Evolutionary conservation across 78 protist genomes (phyloP).

Genomic region (Dictyostelium intermedium): DNA sequence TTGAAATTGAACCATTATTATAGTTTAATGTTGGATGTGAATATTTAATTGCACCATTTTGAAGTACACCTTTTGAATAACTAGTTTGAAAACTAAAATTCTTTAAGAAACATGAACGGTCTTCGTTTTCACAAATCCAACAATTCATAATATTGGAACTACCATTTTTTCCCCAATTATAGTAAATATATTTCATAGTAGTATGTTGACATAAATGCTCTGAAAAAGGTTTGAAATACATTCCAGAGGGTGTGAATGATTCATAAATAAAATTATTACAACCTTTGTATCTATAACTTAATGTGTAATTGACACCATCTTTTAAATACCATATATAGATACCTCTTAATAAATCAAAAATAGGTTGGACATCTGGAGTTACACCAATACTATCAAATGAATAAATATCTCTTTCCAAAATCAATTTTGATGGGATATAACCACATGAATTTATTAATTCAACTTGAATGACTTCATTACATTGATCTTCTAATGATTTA

Average conservation of each 20-base stretch:
- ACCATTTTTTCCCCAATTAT: not conserved
- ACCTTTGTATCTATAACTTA: not conserved
- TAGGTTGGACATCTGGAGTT: not conserved
- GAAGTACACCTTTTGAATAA: too few relatives aligned
- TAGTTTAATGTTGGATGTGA: not conserved
- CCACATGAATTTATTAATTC: not conserved
- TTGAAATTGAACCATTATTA: not conserved
- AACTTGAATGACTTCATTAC: not conserved
- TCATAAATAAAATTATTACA: not conserved
- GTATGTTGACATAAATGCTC: not conserved
- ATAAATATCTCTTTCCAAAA: not conserved
- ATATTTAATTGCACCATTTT: not conserved
- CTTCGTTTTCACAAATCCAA: too few relatives aligned
- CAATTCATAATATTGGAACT: fast-evolving
- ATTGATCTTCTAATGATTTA: not conserved
- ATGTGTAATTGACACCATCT: not conserved
- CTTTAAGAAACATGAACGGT: too few relatives aligned
- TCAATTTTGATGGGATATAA: not conserved
- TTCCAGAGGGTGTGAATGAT: not conserved
- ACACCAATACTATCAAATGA: not conserved
- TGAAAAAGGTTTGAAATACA: not conserved
- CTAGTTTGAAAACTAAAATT: too few relatives aligned
- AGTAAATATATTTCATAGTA: not conserved
- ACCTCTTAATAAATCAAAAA: too few relatives aligned
- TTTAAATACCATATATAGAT: not conserved